Evolutionary conservation across 2,329 filamentous ascomycete species (phyloP), one percentile per base, ranked within the genome.

Genomic region (Pochonia chlamydosporia): DNA sequence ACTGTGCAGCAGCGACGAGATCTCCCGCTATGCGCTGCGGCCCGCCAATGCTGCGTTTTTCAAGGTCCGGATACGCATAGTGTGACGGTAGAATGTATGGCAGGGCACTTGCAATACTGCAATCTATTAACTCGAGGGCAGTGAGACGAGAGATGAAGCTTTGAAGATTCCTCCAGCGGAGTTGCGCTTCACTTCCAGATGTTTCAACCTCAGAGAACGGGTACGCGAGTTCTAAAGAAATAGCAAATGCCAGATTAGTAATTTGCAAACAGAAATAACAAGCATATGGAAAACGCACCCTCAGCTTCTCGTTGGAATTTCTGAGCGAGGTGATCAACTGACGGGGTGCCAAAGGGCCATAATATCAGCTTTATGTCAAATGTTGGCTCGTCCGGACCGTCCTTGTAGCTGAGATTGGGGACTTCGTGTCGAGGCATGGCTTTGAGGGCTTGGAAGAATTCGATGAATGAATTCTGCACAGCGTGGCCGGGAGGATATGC

Each of bases 141-240:
- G 50, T 52, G 35, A 52, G 40, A n/a, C 43, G 50, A 5, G 47
- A 44, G 4, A 52, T 44, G 44, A 52, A 52, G 31, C 40, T 33
- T 20, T 52, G 50, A 4, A 52, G 20, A 37, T 49, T 49, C 20
- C 50, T 33, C 50, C 50, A 52, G 25, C 50, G 40, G n/a, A 49
- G 33, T 26, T 52, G 47, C 21, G 18, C n/a, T 18, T 52, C 47
- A 4, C 43, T 47, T 10, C 44, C 47, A 4, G 43, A 31, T 4
- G 28, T 42, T 25, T 52, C 50, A 3, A 52, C 50, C 5, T 52
- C 47, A n/a, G 50, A 52, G 40, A 44, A 52, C 16, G 50, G 43
- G 21, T 52, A 52, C 7, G 47, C 50, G 7, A 52, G 2, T 13
- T 52, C 50, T 52, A 36, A 7, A n/a, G n/a, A n/a, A n/a, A n/a